Evolutionary conservation across 2,329 filamentous ascomycete species (phyloP).

Genomic region (Ilyonectria mors-panacis): DNA sequence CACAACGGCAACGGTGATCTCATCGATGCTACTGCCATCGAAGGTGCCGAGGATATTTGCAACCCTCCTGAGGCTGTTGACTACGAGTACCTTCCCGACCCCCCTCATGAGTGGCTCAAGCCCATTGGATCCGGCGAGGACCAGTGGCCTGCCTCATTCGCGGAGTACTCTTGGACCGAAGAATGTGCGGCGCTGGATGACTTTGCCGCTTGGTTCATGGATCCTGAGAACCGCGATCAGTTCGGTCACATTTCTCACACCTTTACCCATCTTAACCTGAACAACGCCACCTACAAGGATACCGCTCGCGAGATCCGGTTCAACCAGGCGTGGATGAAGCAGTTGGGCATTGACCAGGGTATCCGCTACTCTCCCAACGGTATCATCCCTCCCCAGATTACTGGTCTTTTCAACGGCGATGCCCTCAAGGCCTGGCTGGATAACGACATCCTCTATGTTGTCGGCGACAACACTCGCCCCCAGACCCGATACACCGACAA

Average conservation of each 20-base stretch:
- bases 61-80: conserved; percentile 28
- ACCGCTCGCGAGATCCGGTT: conserved; percentile 38
- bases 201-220: conserved; percentile 37
- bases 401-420: conserved; percentile 37
- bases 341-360: conserved; percentile 37
- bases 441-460: conserved; percentile 33
- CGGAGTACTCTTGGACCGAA: conserved; percentile 19
- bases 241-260: conserved; percentile 39
- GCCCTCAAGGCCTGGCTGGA: conserved; percentile 37
- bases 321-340: conserved; percentile 38
- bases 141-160: conserved; percentile 20
- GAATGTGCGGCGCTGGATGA: conserved; percentile 32
- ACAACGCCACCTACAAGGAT: conserved; percentile 39
- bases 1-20: conserved; percentile 40
- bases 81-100: conserved; percentile 23
- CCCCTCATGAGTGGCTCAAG: conserved; percentile 34
- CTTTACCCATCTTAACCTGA: conserved; percentile 37
- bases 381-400: conserved; percentile 35
- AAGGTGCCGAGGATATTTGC: conserved; percentile 12
- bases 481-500: conserved; percentile 18
- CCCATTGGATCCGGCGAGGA: conserved; percentile 20
- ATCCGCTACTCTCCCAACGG: conserved; percentile 29
- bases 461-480: conserved; percentile 38
- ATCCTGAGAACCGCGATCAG: conserved; percentile 30
- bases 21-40: conserved; percentile 17